Evolutionary conservation across 2,329 filamentous ascomycete genomes (phyloP).

Genomic region (Trichoderma sp.): DNA sequence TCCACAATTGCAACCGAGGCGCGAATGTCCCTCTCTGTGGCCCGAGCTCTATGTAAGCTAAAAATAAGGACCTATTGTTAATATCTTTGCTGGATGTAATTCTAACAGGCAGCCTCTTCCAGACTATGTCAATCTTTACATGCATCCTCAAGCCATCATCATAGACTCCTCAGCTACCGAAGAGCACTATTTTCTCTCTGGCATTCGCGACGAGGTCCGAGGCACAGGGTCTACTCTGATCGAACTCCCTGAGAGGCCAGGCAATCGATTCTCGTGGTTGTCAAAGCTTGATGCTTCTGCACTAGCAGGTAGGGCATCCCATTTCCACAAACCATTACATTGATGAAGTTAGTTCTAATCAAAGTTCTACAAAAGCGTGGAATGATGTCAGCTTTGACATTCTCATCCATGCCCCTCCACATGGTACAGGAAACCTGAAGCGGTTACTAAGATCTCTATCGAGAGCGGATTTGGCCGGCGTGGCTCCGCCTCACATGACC

Average conservation of each 20-base stretch:
- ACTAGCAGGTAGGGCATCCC: constrained; percentile 54
- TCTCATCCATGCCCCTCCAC: constrained; percentile 70
- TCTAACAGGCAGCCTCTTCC: background rate
- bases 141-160: constrained; percentile 75
- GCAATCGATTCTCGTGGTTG: constrained; percentile 71
- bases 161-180: constrained; percentile 68
- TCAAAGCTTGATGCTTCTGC: constrained; percentile 72
- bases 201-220: constrained; percentile 54
- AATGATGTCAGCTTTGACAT: constrained; percentile 77
- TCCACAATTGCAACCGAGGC: constrained; percentile 65
- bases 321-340: too few relatives aligned
- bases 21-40: constrained; percentile 64
- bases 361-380: constrained; percentile 59
- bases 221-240: constrained; percentile 63
- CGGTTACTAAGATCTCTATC: constrained; percentile 74
- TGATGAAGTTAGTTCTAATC: constrained; percentile 23
- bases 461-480: constrained; percentile 70
- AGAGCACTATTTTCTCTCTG: constrained; percentile 64
- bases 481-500: constrained; percentile 70
- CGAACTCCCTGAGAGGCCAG: constrained; percentile 64
- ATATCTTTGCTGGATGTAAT: constrained; percentile 5
- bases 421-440: constrained; percentile 71
- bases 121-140: constrained; percentile 66
- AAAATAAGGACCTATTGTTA: background rate
- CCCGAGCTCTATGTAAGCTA: constrained; percentile 60